phyloP scores from a whole-genome alignment of 2,329 filamentous ascomycete species.

The Fusarium equiseti region DNA sequence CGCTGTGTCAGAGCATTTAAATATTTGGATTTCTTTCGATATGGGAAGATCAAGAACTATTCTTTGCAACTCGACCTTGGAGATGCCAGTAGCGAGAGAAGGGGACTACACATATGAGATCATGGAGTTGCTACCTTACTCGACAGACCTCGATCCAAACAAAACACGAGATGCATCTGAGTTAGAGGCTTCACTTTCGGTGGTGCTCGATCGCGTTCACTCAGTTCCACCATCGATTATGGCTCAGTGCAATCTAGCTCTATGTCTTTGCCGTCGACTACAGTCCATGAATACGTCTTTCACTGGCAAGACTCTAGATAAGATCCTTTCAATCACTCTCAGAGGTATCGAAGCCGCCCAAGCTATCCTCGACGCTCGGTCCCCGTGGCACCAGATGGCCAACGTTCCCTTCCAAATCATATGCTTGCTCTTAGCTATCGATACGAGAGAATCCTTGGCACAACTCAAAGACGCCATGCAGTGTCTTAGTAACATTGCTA shows the following conservation, averaged over 20 bases:
- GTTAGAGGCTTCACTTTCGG: conserved; percentile 57
- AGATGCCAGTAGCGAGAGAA: conserved; percentile 54
- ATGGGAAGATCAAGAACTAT: conserved; percentile 66
- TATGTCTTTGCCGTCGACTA: conserved; percentile 67
- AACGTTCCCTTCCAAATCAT: conserved; percentile 71
- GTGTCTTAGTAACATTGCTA: conserved; percentile 57
- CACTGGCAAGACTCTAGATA: conserved; percentile 57
- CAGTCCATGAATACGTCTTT: conserved; percentile 63
- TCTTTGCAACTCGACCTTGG: conserved; percentile 59
- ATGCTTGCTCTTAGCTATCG: conserved; percentile 67
- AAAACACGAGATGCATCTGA: conserved; percentile 56
- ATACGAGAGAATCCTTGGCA: conserved; percentile 61
- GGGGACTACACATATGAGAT: conserved; percentile 62
- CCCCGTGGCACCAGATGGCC: conserved; percentile 70
- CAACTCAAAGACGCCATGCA: conserved; percentile 65
- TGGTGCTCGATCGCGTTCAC: conserved; percentile 57
- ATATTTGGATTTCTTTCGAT: conserved; percentile 71
- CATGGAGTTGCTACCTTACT: conserved; percentile 64
- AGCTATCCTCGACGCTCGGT: conserved; percentile 57
- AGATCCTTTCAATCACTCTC: conserved; percentile 60
- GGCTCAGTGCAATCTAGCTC: conserved; percentile 66
- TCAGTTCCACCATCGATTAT: conserved; percentile 58
- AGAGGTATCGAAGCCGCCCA: conserved; percentile 61
- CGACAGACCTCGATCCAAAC: conserved; percentile 66
- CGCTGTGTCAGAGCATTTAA: conserved; percentile 67